A percentile compares a stretch with the other conserved stretches of the same genome.
Evolutionary conservation across 2,329 filamentous ascomycete genomes (phyloP).

Genomic region (Ceratocystis eucalypticola): DNA sequence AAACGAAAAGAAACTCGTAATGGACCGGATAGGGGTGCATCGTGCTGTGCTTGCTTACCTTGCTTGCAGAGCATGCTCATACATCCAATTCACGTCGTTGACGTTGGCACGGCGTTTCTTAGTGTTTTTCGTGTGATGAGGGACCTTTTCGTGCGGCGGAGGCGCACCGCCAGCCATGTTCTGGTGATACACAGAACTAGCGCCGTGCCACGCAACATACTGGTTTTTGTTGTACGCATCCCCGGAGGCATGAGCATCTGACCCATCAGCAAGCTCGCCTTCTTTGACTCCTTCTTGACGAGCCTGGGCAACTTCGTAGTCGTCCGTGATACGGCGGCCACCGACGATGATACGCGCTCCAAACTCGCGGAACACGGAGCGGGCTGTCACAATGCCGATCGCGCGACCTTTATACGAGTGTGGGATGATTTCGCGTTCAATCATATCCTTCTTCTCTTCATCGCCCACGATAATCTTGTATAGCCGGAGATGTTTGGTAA

Average conservation of each 20-base stretch:
- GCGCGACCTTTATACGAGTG: constrained; percentile 97
- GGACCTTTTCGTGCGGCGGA: constrained; percentile 31
- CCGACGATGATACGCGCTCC: constrained; percentile 88
- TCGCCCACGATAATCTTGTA: constrained; percentile 98
- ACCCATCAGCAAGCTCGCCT: constrained; percentile 81
- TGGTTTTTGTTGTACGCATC: constrained; percentile 98
- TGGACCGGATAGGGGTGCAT: background rate
- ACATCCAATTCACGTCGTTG: constrained; percentile 91
- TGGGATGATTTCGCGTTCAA: constrained; percentile 86
- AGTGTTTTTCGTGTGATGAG: constrained; percentile 50
- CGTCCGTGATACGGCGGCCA: constrained; percentile 71
- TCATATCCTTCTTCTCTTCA: constrained; percentile 92
- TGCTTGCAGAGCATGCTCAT: constrained; percentile 83
- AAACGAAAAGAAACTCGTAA: constrained; percentile 15
- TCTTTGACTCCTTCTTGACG: constrained; percentile 67
- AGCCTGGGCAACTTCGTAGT: constrained; percentile 70
- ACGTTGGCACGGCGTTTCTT: constrained; percentile 80
- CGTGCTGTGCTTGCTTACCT: constrained; percentile 45
- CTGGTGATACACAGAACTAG: constrained; percentile 88
- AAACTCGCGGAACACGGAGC: constrained; percentile 94
- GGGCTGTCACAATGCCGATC: constrained; percentile 90
- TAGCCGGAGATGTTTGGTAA: constrained; percentile 90
- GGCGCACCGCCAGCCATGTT: constrained; percentile 63
- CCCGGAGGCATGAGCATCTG: constrained; percentile 62
- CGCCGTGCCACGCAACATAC: constrained; percentile 96